Evolutionary conservation across 176 grass and related monocot genomes (phyloP), one percentile per base, ranked within the genome.

Genomic region (Aegilops tauschii): DNA sequence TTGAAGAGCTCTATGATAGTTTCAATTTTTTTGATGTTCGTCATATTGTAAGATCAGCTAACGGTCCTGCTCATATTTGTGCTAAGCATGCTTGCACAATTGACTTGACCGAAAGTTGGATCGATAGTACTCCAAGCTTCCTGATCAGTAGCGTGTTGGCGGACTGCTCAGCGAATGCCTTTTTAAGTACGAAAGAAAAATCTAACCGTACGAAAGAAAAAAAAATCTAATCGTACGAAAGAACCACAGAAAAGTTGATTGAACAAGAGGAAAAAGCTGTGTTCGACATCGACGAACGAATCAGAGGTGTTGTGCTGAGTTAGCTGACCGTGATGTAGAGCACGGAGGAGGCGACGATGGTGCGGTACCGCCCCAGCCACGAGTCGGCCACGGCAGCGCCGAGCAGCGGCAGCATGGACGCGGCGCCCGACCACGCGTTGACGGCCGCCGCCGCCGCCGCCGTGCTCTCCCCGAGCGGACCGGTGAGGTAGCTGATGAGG

Each of bases 401-500:
- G 49, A 93, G 58, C 30, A 95, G 88, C 29, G 93, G 89, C 44
- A 93, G 71, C 76, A 95, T 85, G 18, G 75, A 78, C 12, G 86
- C 54, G n/a, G 36, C 84, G 59, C 94, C 91, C 6, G 84, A 80
- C 91, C 94, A 95, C 70, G 78, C 64, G 89, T 89, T 95, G 29
- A 88, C 32, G 20, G 88, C 30, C 7, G 88, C 88, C 0, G 93
- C 93, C 0, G 93, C 93, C 8, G 79, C 65, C 3, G 89, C 89
- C n/a, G 87, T 93, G 62, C 82, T 86, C 78, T 85, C 68, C 2
- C 84, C 61, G 32, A 96, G 84, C 49, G 91, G 89, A 42, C 89
- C 91, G 58, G 94, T 93, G n/a, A 96, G 85, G 81, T 93, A 96
- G 68, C 12, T 90, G 66, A 96, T 96, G 66, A 96, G 81, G 81